Evolutionary conservation across 148 eudicot genomes (phyloP), one percentile per base, ranked within the genome.

Genomic region (Polygonum aviculare): DNA sequence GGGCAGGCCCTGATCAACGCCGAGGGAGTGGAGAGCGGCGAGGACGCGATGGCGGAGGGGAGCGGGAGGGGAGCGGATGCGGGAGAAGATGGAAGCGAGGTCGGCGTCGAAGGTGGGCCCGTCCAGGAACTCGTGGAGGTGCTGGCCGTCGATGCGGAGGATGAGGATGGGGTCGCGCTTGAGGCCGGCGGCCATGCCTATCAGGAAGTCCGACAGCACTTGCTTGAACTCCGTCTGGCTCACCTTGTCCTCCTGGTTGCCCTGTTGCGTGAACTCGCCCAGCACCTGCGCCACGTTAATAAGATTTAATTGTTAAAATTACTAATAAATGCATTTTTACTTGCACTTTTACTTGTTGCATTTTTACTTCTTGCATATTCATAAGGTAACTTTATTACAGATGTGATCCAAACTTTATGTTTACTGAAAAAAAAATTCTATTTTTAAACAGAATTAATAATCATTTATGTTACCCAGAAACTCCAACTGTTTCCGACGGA

Each of bases 151-250:
- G 3, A 94, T 90, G 1, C 98, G 96, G 7, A 94, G 91, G 76
- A 94, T 92, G 72, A 94, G 89, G 73, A 94, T 85, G 3, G 98
- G 96, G 67, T 94, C 96, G 7, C 98, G 87, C 82, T 92, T 90
- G 38, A 94, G 76, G 31, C 98, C 98, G 44, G 92, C 90, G 69
- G 98, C 98, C 96, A 94, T 94, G 84, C 98, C 97, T 80, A 89
- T 15, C 19, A 94, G 79, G 77, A 94, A 85, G 80, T 94, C 97
- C 44, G 95, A 92, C 21, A 92, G 82, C 57, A 94, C 96, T 76
- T 80, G 86, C 83, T 92, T 89, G 81, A 94, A 92, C 80, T 86
- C 89, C 0, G 80, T 83, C 84, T 92, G 90, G 89, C 90, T 90
- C 82, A 90, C 94, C 82, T 87, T 86, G 72, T 86, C 88, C 79